These are phyloP conservation scores for Adansonia digitata DNA, from an alignment of 345 rosid genomes.

Conservation along the genomic window DNA sequence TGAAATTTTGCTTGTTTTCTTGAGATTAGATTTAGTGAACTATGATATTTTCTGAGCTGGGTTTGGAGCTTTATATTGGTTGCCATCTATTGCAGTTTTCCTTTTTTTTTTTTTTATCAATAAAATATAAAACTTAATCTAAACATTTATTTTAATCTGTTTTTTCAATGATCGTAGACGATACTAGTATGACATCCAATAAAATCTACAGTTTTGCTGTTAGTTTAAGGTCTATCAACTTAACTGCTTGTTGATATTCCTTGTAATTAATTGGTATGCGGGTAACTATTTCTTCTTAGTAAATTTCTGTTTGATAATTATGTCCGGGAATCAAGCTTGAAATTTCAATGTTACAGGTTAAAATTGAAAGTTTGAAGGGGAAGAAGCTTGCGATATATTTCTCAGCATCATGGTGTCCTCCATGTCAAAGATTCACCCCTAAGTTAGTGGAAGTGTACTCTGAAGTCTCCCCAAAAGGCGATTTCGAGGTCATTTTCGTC, in stretches of 20 bases:
- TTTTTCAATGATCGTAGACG: no score
- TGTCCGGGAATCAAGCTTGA: no score
- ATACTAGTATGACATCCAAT: neutral
- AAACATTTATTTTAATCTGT: neutral
- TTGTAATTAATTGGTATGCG: constrained; percentile 39
- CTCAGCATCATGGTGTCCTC: constrained; percentile 86
- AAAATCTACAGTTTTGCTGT: neutral
- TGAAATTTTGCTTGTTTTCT: neutral
- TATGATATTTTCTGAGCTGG: neutral
- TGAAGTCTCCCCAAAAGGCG: constrained; percentile 40
- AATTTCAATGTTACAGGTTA: constrained; percentile 40
- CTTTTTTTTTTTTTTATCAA: no score
- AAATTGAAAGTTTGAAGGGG: constrained; percentile 60
- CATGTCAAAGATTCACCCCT: constrained; percentile 66
- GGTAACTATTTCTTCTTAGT: constrained; percentile 33
- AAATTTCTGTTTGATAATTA: no score
- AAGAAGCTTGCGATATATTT: constrained; percentile 72
- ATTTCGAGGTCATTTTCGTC: constrained; percentile 59
- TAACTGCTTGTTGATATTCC: neutral
- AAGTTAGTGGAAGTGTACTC: constrained; percentile 46
- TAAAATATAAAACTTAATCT: no score
- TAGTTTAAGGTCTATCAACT: neutral
- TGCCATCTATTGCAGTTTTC: neutral
- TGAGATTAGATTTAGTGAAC: neutral
- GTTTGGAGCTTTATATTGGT: neutral